Percentiles rank a stretch among this genome's conserved stretches.
These are phyloP conservation scores for Herpomyces periplanetae DNA, from an alignment of 2,329 filamentous ascomycete species.

Conservation along the genomic window DNA sequence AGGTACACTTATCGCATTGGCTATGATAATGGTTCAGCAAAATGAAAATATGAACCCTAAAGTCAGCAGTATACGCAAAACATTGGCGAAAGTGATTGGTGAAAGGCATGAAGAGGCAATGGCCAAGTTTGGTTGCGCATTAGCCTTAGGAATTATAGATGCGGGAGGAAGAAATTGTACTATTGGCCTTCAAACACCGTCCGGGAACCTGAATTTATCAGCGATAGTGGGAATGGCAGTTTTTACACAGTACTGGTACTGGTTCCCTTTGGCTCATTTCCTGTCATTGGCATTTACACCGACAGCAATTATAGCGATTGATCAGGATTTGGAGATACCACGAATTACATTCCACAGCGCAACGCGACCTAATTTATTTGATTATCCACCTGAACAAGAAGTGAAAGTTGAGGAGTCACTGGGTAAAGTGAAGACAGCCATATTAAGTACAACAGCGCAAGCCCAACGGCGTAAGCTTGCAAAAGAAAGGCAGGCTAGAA, in stretches of 20 bases:
- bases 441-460: constrained; percentile 80
- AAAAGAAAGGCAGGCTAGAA: constrained; percentile 56
- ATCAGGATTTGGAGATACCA: constrained; percentile 69
- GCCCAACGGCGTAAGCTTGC: constrained; percentile 76
- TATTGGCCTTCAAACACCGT: constrained; percentile 84
- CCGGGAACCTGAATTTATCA: constrained; percentile 91
- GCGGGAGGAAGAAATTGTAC: constrained; percentile 93
- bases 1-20: constrained; percentile 60
- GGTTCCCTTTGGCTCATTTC: constrained; percentile 97
- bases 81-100: constrained; percentile 60
- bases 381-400: constrained; percentile 87
- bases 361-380: constrained; percentile 70
- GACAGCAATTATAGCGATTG: constrained; percentile 71
- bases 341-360: constrained; percentile 86
- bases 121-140: constrained; percentile 86
- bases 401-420: constrained; percentile 76
- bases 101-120: constrained; percentile 95
- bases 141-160: constrained; percentile 86
- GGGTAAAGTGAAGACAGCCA: constrained; percentile 69
- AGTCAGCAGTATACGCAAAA: constrained; percentile 59
- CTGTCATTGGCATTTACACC: constrained; percentile 81
- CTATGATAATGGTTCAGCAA: constrained; percentile 98
- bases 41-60: constrained; percentile 97
- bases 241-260: constrained; percentile 99
- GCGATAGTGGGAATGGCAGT: constrained; percentile 91